Percentiles rank a stretch among this genome's conserved stretches.
Evolutionary conservation across 192 early-diverging fungal genomes (phyloP).

Genomic region (Lobosporangium transversale): DNA sequence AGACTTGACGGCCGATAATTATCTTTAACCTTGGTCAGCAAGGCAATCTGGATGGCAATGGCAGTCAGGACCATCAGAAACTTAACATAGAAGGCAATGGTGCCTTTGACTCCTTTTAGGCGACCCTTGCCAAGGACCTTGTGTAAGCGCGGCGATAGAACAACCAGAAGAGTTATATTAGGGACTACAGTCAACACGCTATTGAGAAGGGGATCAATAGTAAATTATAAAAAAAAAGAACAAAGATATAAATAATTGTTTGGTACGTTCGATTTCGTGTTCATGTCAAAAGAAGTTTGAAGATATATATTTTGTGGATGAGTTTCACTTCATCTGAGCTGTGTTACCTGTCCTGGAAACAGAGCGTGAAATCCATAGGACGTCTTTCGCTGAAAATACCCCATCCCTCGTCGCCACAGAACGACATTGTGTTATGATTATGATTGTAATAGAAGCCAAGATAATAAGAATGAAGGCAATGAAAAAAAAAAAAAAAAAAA

Average conservation of each 20-base stretch:
- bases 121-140: constrained; percentile 34
- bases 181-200: constrained; percentile 29
- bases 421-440: constrained; percentile 3
- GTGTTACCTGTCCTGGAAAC: constrained; percentile 43
- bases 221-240: background rate
- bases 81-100: constrained; percentile 4
- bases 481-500: background rate
- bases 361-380: constrained; percentile 41
- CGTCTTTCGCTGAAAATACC: constrained; percentile 29
- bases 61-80: constrained; percentile 13
- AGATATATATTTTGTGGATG: no score
- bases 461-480: background rate
- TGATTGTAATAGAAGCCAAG: background rate
- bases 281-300: no score
- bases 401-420: constrained; percentile 47
- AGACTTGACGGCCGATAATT: constrained; percentile 8
- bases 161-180: constrained; percentile 9
- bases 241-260: background rate
- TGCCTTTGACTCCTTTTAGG: constrained; percentile 11
- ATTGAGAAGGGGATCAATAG: background rate
- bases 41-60: constrained; percentile 14
- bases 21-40: constrained; percentile 6
- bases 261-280: no score
- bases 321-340: no score
- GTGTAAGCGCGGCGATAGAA: constrained; percentile 22